Conservation (phyloP, 2,329 filamentous ascomycete species). For the Pseudofabraea citricarpa region DNA sequence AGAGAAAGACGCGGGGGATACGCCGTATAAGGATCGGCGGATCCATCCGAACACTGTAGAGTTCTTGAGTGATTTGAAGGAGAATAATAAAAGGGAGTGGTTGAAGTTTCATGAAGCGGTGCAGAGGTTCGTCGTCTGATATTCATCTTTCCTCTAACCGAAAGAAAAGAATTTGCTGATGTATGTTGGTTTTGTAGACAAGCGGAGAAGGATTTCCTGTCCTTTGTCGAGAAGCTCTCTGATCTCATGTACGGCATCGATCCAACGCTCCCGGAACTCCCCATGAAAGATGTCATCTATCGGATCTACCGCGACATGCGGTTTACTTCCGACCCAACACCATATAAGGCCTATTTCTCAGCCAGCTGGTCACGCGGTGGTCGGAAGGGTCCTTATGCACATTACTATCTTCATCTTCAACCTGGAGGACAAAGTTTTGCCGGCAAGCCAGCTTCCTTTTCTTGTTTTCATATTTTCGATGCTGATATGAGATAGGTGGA, state of each 20-base stretch:
- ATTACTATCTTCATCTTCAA: conserved; percentile 82
- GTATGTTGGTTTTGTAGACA: conserved; percentile 62
- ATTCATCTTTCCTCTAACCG: conserved; percentile 42
- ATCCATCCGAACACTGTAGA: conserved; percentile 54
- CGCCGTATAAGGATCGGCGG: conserved; percentile 46
- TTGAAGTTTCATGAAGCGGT: conserved; percentile 43
- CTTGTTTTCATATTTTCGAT: background rate
- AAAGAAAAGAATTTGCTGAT: conserved; percentile 51
- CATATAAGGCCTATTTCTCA: conserved; percentile 82
- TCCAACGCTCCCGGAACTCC: conserved; percentile 79
- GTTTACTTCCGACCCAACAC: conserved; percentile 78
- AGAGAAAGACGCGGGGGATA: conserved; percentile 34
- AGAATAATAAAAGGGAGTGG: conserved; percentile 55
- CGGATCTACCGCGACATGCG: conserved; percentile 84
- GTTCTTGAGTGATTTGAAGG: conserved; percentile 54
- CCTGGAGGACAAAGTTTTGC: conserved; percentile 65
- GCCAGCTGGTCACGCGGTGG: conserved; percentile 83
- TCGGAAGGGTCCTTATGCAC: conserved; percentile 80
- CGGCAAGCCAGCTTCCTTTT: conserved; percentile 33
- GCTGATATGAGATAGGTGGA: conserved; percentile 34
- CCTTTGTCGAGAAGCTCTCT: conserved; percentile 69
- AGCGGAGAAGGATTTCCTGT: conserved; percentile 75
- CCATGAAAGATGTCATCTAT: conserved; percentile 80
- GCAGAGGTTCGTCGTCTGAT: conserved; percentile 7
- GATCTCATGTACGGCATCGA: conserved; percentile 68